phyloP scores from a whole-genome alignment of 345 rosid species.

The Eucalyptus tenuipes region DNA sequence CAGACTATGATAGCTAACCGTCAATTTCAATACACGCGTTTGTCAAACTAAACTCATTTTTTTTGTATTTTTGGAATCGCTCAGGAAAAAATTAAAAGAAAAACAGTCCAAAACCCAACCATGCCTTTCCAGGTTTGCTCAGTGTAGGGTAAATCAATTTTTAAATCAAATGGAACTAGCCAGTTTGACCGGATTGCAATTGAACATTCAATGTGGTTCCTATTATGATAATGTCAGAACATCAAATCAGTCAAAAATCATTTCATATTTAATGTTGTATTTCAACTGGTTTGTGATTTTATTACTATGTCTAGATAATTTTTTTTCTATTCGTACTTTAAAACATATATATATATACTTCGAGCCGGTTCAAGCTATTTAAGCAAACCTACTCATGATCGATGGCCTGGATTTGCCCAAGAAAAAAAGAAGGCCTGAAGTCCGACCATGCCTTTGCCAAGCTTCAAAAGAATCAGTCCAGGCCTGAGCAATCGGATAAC shows the following conservation, averaged over 20 bases:
- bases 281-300: background rate
- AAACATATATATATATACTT: background rate
- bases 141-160: background rate
- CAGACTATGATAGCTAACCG: background rate
- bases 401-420: background rate
- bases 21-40: too few species aligned
- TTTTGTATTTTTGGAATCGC: background rate
- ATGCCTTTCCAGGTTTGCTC: background rate
- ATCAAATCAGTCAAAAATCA: background rate
- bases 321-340: background rate
- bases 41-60: background rate
- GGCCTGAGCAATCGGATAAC: background rate
- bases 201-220: background rate
- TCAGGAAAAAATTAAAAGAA: background rate
- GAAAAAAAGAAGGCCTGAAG: background rate
- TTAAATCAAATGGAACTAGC: background rate
- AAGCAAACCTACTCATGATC: background rate
- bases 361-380: background rate
- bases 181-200: fast-evolving
- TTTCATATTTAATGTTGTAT: background rate
- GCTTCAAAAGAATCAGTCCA: background rate
- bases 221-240: background rate
- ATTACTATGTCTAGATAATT: background rate
- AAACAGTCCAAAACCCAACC: background rate
- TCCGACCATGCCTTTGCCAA: background rate